Percentiles rank a stretch among this genome's conserved stretches.
Evolutionary conservation across 371 early-diverging fungal species (phyloP).

Genomic region (Mortierella sp.): DNA sequence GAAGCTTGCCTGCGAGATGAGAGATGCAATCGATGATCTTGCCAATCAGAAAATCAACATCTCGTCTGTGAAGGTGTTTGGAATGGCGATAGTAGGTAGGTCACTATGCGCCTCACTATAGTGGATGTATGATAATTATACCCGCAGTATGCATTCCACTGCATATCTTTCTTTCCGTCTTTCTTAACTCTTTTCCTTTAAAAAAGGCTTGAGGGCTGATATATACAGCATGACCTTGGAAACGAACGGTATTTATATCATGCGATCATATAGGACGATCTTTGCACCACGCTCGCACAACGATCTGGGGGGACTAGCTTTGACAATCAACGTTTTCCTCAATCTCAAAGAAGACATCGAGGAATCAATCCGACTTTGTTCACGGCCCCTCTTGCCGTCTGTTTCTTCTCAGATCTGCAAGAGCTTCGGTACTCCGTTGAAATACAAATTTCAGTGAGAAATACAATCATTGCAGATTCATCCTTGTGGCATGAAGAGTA

Average conservation of each 20-base stretch:
- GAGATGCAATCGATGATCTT: conserved; percentile 20
- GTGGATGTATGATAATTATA: not conserved
- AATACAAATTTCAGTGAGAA: conserved; percentile 6
- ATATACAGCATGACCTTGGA: not conserved
- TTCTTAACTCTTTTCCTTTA: not conserved
- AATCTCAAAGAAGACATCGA: not conserved
- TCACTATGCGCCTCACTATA: conserved; percentile 1
- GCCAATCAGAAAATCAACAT: conserved; percentile 16
- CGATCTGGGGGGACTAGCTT: too few species aligned
- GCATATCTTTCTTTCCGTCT: not conserved
- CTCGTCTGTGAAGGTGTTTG: conserved; percentile 16
- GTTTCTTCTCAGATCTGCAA: conserved; percentile 11
- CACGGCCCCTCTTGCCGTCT: conserved; percentile 8
- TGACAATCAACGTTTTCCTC: not conserved
- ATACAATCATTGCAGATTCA: too few species aligned
- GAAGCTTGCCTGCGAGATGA: conserved; percentile 21
- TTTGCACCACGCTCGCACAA: too few species aligned
- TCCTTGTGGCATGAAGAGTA: too few species aligned
- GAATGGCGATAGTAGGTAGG: conserved; percentile 12
- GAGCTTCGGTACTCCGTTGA: conserved; percentile 14
- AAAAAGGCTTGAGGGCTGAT: not conserved
- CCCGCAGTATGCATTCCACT: too few species aligned
- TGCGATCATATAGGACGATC: too few species aligned
- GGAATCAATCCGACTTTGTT: conserved; percentile 11
- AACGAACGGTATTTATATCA: too few species aligned